Evolutionary conservation across 169 alveolate genomes (phyloP).

Genomic region (Cryptosporidium baileyi): DNA sequence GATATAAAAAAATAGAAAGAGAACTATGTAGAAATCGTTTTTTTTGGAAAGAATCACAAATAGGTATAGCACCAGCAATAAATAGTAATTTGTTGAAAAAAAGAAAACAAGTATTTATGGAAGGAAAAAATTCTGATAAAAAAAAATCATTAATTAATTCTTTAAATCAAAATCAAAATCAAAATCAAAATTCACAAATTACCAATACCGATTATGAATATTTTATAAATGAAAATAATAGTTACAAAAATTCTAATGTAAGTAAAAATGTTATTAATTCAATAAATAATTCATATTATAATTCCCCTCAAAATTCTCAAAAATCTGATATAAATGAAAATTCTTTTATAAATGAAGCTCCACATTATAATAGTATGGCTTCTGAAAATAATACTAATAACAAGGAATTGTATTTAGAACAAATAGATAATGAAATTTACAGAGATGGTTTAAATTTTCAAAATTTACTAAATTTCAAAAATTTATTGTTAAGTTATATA

Average conservation of each 20-base stretch:
- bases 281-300: not conserved
- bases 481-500: not conserved
- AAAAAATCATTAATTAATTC: too few relatives aligned
- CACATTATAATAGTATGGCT: constrained; percentile 8
- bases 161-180: not conserved
- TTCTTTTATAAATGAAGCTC: not conserved
- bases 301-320: not conserved
- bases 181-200: not conserved
- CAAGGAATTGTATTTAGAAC: not conserved
- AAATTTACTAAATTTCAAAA: constrained; percentile 9
- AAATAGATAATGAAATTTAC: constrained; percentile 30
- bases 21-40: constrained; percentile 37
- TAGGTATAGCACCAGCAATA: constrained; percentile 65
- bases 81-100: constrained; percentile 9
- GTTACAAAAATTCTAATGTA: not conserved
- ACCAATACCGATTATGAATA: not conserved
- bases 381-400: not conserved
- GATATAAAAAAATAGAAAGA: constrained; percentile 41
- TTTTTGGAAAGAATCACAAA: constrained; percentile 37
- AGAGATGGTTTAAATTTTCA: constrained; percentile 56
- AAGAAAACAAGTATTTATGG: not conserved
- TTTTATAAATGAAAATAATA: not conserved
- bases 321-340: not conserved
- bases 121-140: not conserved
- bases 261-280: constrained; percentile 15